phyloP scores from a whole-genome alignment of 1,284 basidiomycete genomes.

The Ustilago lituana region DNA sequence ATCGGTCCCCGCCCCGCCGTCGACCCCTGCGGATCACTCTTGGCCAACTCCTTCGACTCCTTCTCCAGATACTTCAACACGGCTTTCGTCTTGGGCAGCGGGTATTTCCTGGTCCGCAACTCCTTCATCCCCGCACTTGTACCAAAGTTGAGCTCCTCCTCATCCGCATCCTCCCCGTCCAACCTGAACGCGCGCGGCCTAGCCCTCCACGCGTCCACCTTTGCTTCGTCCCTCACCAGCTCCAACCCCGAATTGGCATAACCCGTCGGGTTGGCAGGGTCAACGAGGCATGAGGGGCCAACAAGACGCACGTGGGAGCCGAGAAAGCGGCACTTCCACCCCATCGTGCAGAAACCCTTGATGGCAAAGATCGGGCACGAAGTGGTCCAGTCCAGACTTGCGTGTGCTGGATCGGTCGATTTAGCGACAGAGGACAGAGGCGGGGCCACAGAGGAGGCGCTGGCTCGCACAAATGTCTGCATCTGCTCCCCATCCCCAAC shows the following conservation, averaged over 20 bases:
- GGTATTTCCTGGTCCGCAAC: constrained; percentile 51
- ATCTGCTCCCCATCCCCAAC: constrained; percentile 2
- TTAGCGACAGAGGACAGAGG: neutral
- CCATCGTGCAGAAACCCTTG: constrained; percentile 83
- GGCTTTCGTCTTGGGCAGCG: constrained; percentile 48
- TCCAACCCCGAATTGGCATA: constrained; percentile 62
- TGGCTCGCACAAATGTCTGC: constrained; percentile 20
- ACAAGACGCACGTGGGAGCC: constrained; percentile 73
- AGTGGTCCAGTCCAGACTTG: constrained; percentile 72
- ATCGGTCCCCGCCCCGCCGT: constrained; percentile 42
- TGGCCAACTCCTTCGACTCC: constrained; percentile 39
- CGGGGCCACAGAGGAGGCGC: constrained; percentile 65
- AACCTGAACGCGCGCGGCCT: constrained; percentile 26
- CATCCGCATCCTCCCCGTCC: constrained; percentile 70
- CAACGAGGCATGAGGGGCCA: constrained; percentile 26
- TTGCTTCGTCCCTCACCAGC: constrained; percentile 73
- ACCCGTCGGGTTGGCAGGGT: constrained; percentile 1
- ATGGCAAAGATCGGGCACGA: constrained; percentile 79
- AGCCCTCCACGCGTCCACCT: constrained; percentile 64
- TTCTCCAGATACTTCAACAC: constrained; percentile 46
- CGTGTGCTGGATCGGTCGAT: constrained; percentile 47
- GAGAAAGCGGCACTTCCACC: constrained; percentile 90
- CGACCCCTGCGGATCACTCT: constrained; percentile 19
- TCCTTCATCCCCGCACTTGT: constrained; percentile 58
- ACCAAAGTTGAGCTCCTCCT: constrained; percentile 81